Base-by-base conservation (phyloP, 371 early-diverging fungal genomes). In the Mortierella sp. region DNA sequence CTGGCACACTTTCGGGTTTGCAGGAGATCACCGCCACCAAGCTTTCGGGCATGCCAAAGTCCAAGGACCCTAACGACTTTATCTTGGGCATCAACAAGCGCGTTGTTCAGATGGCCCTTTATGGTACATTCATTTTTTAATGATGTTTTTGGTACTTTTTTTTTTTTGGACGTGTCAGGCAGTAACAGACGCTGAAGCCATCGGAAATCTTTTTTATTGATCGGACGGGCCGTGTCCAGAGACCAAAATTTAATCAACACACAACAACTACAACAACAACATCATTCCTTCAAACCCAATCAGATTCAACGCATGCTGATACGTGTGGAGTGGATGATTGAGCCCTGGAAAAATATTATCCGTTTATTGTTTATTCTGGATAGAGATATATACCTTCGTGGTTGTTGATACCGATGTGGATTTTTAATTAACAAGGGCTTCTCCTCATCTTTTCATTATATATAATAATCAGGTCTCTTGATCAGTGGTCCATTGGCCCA, bases 1-100 rank as follows among this genome's bases (percentile, higher is more conserved):
- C 93, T 17, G 94, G 92, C 45, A 70, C 89, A 7, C 89, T 95
- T 67, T 88, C 92, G 65, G 92, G 90, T 68, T 75, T 92, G 15
- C 95, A 95, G 79, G 96, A 96, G 76, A 83, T 91, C 67, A 85
- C 92, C 47, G 95, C 95, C 35, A 90, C 91, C 64, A 88, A 89
- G 68, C 82, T 90, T 55, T 89, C 93, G 19, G 94, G 93, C 57
- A 80, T 88, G 80, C 81, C 86, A 26, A 65, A 65, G 34, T 76
- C 79, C 49, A 76, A 80, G 71, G 77, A 83, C 70, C 81, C 77
- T 22, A 45, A 64, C 26, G 77, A 77, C 55, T 72, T 69, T 55
- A 70, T 83, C n/a, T 47, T 77, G 32, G 77, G 82, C 70, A 75
- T 92, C 58, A 89, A 91, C 85, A 87, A 88, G 69, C 90, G 92